Evolutionary conservation across 2,329 filamentous ascomycete species (phyloP).

Genomic region (Emericellopsis atlantica): DNA sequence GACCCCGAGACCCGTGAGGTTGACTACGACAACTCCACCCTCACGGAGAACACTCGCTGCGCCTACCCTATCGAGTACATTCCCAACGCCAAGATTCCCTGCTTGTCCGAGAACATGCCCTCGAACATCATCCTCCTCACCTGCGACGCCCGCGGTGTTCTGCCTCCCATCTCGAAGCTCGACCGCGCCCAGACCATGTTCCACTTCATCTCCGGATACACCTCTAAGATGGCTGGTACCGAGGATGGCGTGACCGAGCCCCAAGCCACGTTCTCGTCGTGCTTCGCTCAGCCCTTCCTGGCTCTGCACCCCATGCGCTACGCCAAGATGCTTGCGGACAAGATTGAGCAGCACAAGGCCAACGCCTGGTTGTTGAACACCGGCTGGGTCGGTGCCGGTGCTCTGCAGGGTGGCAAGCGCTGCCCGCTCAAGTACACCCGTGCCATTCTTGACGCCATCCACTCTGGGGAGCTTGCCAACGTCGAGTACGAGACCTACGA

Average conservation of each 20-base stretch:
- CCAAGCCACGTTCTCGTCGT: slow-evolving; percentile 96
- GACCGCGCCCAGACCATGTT: slow-evolving; percentile 96
- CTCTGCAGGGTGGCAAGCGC: slow-evolving; percentile 83
- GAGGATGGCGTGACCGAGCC: slow-evolving; percentile 96
- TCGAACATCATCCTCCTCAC: slow-evolving; percentile 97
- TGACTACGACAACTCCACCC: slow-evolving; percentile 87
- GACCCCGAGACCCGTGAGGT: slow-evolving; percentile 79
- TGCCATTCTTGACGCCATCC: slow-evolving; percentile 95
- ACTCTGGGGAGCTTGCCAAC: slow-evolving; percentile 89
- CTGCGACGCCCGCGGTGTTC: slow-evolving; percentile 92
- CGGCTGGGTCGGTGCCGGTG: slow-evolving; percentile 89
- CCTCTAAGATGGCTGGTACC: slow-evolving; percentile 99
- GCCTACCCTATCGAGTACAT: slow-evolving; percentile 99
- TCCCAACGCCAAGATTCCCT: slow-evolving; percentile 96
- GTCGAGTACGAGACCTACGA: slow-evolving; percentile 91
- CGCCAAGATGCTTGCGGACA: slow-evolving; percentile 95
- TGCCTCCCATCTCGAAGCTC: slow-evolving; percentile 96
- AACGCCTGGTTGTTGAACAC: slow-evolving; percentile 99
- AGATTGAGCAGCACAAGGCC: slow-evolving; percentile 89
- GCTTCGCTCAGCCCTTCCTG: slow-evolving; percentile 98
- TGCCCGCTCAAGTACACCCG: slow-evolving; percentile 98
- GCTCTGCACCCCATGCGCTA: slow-evolving; percentile 99
- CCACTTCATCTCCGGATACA: slow-evolving; percentile 99
- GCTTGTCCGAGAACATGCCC: slow-evolving; percentile 75
- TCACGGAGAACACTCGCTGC: slow-evolving; percentile 97